Base-by-base conservation (phyloP, 1,139 yeast genomes). In the Zygosaccharomyces pseudobailii region DNA sequence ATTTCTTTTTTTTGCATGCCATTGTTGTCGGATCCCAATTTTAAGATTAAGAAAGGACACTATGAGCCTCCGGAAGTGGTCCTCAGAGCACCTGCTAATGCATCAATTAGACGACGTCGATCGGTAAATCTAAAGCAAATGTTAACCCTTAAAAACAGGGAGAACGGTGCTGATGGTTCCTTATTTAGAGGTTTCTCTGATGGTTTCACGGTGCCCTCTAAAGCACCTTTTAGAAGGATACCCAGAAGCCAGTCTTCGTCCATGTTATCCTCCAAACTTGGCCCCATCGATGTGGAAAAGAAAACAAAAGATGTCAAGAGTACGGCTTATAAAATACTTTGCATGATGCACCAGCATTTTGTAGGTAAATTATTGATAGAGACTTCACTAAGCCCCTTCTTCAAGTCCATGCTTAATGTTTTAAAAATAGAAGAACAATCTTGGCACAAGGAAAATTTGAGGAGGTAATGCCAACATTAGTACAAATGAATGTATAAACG, bases 261-360 rank as follows among this genome's bases (percentile, higher is more conserved):
- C 8, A 22, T 45, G n/a, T 33, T 51, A n/a, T 35, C 51, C 7
- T 20, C 38, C 22, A 46, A 38, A 24, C 30, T 43, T 8, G 40
- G 25, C 23, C 36, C 28, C 21, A 40, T 31, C 25, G 37, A 25
- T 27, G 19, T 52, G 13, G 51, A 52, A 22, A 43, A 36, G 5
- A 41, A 40, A 25, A 49, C 50, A 1, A 45, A 32, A 3, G 55
- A 48, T 23, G 47, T 55, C 21, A 57, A 49, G 36, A 43, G 40
- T 27, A 30, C 48, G 8, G 35, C 56, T 7, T 36, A 49, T 3
- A 52, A 46, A 20, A 36, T 58, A 9, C 34, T 57, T 28, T 40
- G 44, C 20, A 50, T 43, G 35, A 46, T 58, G 6, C 54, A 56
- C 35, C 40, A 48, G 13, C 59, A 58, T 40, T 55, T 56, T 5